Percentiles rank a stretch among this genome's conserved stretches.
phyloP scores from a whole-genome alignment of 1,139 yeast species.

The Taiozyma sp. region DNA sequence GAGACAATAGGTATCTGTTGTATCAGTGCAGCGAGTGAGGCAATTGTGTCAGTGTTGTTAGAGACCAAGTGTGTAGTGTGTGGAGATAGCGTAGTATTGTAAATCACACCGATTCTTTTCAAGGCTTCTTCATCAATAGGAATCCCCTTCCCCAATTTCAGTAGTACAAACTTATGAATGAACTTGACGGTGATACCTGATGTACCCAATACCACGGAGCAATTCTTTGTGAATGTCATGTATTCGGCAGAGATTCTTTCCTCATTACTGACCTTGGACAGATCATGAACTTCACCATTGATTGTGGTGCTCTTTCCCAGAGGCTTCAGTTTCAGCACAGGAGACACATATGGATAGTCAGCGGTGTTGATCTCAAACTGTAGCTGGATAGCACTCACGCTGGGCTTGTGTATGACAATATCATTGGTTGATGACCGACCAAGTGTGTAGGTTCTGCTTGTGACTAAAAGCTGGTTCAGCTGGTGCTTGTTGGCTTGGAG shows the following conservation, averaged over 20 bases:
- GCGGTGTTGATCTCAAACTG: conserved; percentile 5
- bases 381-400: conserved; percentile 9
- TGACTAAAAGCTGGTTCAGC: conserved; percentile 1
- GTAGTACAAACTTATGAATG: conserved; percentile 1
- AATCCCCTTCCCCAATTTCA: conserved; percentile 3
- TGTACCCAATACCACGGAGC: conserved; percentile 1
- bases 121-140: conserved; percentile 4
- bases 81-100: conserved; percentile 1
- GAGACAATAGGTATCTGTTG: conserved; percentile 13
- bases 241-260: conserved; percentile 3
- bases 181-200: conserved; percentile 4
- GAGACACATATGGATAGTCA: conserved; percentile 5
- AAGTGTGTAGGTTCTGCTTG: conserved; percentile 4
- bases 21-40: conserved; percentile 12
- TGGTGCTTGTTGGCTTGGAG: not conserved
- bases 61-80: conserved; percentile 17
- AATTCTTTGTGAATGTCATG: conserved; percentile 1
- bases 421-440: conserved; percentile 5
- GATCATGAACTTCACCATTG: conserved; percentile 3
- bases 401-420: conserved; percentile 5
- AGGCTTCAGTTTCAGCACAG: conserved; percentile 5
- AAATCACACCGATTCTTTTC: conserved; percentile 8
- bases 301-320: conserved; percentile 7
- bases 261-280: conserved; percentile 1
- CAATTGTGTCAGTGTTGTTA: conserved; percentile 2